Evolutionary conservation across 108 stramenopile species (phyloP), one percentile per base, ranked within the genome.

Genomic region (Fragilariopsis cylindrus): DNA sequence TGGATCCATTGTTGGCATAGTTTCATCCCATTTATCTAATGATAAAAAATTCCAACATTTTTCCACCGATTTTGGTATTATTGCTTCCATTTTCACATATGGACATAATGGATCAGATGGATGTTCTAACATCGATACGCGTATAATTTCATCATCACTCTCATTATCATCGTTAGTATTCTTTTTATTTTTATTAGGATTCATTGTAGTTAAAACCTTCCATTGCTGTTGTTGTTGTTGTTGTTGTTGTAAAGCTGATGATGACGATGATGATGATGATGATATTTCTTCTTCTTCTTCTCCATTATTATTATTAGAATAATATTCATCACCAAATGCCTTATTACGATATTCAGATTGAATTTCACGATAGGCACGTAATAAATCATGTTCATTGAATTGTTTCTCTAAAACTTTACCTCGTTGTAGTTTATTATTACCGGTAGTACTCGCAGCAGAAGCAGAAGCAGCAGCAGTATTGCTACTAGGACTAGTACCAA

Each of bases 1-100:
- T 4, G 89, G 89, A 66, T 90, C 89, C 89, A 90, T 90, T 53
- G 77, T 85, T 13, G 86, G 86, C 89, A 90, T 90, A 43, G 77
- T 84, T 41, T 73, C 60, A 8, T 65, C 76, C 89, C 89, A 90
- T 42, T 82, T 78, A 12, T 60, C 54, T 18, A 87, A 49, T 13
- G 54, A 64, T 18, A 90, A 65, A 77, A 87, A 90, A 19, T 84
- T 70, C 88, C 89, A 90, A 46, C 86, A 85, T 2, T 81, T 75
- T 71, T 80, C 58, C 1, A 87, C 64, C 1, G 84, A 60, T 1
- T 70, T 60, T 8, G 86, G 86, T 67, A 90, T 82, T 7, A 84
- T 60, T 0, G 81, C 73, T 50, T 68, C 85, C 89, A 90, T 90
- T 56, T 76, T 75, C 7, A 90, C 86, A 60, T 90, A 90, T n/a